Evolutionary conservation across 352 stramenopile genomes (phyloP).

Genomic region (Phytophthora pinifolia): DNA sequence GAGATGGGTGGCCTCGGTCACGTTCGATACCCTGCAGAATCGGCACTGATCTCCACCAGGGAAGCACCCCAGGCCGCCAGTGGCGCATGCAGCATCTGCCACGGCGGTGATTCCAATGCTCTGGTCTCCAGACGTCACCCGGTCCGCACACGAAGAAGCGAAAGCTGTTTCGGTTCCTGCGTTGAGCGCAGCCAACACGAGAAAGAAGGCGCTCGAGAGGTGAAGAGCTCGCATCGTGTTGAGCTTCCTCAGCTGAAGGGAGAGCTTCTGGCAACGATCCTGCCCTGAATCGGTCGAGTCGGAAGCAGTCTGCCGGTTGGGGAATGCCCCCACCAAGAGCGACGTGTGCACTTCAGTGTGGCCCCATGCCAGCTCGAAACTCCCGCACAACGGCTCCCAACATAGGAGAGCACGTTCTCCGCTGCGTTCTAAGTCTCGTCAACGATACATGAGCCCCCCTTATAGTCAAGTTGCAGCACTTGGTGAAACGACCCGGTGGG

Average conservation of each 20-base stretch:
- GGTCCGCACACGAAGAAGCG: constrained; percentile 19
- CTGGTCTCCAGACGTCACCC: constrained; percentile 32
- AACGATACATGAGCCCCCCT: neutral
- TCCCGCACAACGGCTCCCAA: constrained; percentile 17
- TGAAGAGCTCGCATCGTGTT: constrained; percentile 22
- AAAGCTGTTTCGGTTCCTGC: constrained; percentile 1
- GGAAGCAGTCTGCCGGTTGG: constrained; percentile 24
- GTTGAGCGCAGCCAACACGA: constrained; percentile 18
- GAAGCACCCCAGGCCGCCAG: constrained; percentile 32
- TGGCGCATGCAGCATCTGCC: constrained; percentile 34
- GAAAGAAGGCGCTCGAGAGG: constrained; percentile 15
- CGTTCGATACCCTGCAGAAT: constrained; percentile 19
- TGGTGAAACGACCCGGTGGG: constrained; percentile 22
- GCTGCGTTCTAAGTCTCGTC: neutral
- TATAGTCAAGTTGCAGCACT: constrained; percentile 14
- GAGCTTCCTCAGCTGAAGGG: constrained; percentile 2
- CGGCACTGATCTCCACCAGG: constrained; percentile 22
- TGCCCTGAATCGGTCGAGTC: constrained; percentile 16
- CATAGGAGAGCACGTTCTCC: constrained; percentile 22
- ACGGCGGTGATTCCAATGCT: constrained; percentile 36
- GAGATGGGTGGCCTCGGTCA: constrained; percentile 9
- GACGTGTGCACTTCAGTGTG: neutral
- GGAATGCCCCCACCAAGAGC: constrained; percentile 20
- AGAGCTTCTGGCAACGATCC: neutral
- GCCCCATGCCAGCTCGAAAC: constrained; percentile 18